Evolutionary conservation across 768 basidiomycete species (phyloP).

Genomic region (Tulasnella sp.): DNA sequence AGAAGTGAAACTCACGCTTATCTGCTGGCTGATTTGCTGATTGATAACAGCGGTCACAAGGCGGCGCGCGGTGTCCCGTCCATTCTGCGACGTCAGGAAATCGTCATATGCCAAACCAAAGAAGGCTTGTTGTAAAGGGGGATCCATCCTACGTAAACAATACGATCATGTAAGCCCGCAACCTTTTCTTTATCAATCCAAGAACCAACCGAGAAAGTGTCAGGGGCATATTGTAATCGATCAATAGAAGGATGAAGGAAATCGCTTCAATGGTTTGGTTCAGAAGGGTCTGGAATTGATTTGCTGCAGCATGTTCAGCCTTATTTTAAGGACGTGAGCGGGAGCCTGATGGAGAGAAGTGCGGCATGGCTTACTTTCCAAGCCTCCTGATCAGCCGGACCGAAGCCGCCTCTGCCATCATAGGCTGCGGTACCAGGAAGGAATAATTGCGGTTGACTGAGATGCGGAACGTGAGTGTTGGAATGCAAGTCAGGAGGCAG

Average conservation of each 20-base stretch:
- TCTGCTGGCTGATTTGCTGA: conserved; percentile 94
- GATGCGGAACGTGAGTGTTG: not conserved
- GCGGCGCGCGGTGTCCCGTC: conserved; percentile 76
- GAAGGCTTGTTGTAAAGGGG: conserved; percentile 58
- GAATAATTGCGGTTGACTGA: conserved; percentile 73
- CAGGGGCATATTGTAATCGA: conserved; percentile 81
- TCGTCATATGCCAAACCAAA: conserved; percentile 70
- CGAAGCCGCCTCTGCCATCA: not conserved
- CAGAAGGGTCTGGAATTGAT: conserved; percentile 62
- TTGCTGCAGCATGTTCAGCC: conserved; percentile 76
- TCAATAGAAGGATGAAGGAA: conserved; percentile 83
- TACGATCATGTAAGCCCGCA: too few relatives aligned
- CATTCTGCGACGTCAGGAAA: conserved; percentile 72
- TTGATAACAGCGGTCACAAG: conserved; percentile 94
- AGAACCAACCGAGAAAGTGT: conserved; percentile 61
- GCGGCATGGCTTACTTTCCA: conserved; percentile 51
- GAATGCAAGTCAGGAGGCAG: not conserved
- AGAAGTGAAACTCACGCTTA: conserved; percentile 49
- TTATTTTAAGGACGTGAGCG: conserved; percentile 22
- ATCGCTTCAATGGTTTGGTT: conserved; percentile 86
- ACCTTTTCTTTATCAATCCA: not conserved
- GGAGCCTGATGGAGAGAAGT: not conserved
- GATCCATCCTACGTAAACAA: conserved; percentile 71
- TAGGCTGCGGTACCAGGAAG: conserved; percentile 46
- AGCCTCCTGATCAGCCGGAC: conserved; percentile 57